Evolutionary conservation across 495 filamentous ascomycete genomes (phyloP).

Genomic region (Penicillium verhagenii): DNA sequence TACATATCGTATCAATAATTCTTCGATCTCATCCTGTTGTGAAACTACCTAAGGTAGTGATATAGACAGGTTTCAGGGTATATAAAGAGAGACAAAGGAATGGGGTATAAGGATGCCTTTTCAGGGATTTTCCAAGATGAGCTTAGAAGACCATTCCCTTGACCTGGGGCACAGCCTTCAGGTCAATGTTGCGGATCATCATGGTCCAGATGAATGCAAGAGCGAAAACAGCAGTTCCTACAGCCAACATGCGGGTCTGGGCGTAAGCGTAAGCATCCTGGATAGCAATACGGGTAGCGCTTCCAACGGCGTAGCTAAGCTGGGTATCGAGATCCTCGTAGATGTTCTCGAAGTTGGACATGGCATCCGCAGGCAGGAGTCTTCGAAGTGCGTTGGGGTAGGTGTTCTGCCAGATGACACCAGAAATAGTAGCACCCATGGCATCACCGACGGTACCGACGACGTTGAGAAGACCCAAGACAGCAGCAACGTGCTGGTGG

Average conservation of each 20-base stretch:
- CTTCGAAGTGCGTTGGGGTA: slow-evolving; percentile 51
- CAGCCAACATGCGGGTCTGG: slow-evolving; percentile 54
- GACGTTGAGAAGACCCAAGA: slow-evolving; percentile 61
- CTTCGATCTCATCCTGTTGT: neutral
- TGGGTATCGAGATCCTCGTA: slow-evolving; percentile 49
- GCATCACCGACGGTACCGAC: slow-evolving; percentile 62
- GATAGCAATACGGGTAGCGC: slow-evolving; percentile 49
- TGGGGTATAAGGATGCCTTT: neutral
- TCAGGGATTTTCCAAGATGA: neutral
- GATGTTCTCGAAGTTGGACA: slow-evolving; percentile 43
- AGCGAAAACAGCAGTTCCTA: slow-evolving; percentile 40
- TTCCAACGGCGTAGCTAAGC: slow-evolving; percentile 48
- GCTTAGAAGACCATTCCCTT: slow-evolving; percentile 11
- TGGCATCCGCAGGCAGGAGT: slow-evolving; percentile 50
- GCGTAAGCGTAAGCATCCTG: slow-evolving; percentile 51
- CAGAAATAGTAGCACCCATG: slow-evolving; percentile 58
- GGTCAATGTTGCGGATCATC: slow-evolving; percentile 53
- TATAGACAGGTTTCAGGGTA: neutral
- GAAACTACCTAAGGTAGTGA: neutral
- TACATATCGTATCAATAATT: neutral
- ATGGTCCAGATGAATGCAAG: slow-evolving; percentile 39
- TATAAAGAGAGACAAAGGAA: neutral
- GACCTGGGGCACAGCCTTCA: slow-evolving; percentile 48
- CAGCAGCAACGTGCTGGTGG: slow-evolving; percentile 63
- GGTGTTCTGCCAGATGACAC: slow-evolving; percentile 61